Conservation (phyloP, 495 filamentous ascomycete species). For the Bryoglossum gracile region DNA sequence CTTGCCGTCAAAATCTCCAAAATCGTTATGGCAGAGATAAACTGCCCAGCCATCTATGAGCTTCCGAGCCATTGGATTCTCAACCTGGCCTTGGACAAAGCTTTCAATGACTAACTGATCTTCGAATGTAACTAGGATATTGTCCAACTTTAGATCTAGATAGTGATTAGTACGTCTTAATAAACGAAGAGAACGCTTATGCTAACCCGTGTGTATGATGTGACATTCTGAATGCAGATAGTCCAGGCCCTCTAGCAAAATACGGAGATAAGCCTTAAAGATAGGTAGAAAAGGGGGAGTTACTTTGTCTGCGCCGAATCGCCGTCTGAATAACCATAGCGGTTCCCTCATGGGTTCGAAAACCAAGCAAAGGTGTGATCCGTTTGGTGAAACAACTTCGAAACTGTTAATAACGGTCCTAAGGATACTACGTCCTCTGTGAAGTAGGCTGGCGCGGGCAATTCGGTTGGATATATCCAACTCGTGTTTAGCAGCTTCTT, state of each 20-base stretch:
- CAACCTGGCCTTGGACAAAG: conserved; percentile 33
- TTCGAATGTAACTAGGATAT: conserved; percentile 40
- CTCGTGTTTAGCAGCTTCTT: conserved; percentile 27
- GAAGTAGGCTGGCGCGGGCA: conserved; percentile 24
- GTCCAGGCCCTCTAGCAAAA: conserved; percentile 34
- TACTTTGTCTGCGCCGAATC: conserved; percentile 23
- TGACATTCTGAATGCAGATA: conserved; percentile 36
- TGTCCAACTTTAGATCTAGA: conserved; percentile 41
- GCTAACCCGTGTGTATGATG: conserved; percentile 35
- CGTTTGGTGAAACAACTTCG: conserved; percentile 27
- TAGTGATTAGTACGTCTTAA: background rate
- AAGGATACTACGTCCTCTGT: conserved; percentile 29
- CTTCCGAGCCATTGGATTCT: conserved; percentile 37
- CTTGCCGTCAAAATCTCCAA: conserved; percentile 30
- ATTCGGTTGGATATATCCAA: conserved; percentile 20
- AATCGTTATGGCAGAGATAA: conserved; percentile 36
- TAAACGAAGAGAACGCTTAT: background rate
- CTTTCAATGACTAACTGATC: conserved; percentile 36
- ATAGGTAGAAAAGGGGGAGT: conserved; percentile 27
- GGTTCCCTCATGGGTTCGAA: conserved; percentile 39
- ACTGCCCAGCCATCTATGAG: conserved; percentile 31
- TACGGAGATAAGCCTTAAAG: conserved; percentile 33
- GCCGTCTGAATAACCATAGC: conserved; percentile 31
- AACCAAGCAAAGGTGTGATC: conserved; percentile 34
- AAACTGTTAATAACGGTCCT: conserved; percentile 32